Conservation (phyloP, 2,329 filamentous ascomycete genomes). For the Talaromyces pinophilus region DNA sequence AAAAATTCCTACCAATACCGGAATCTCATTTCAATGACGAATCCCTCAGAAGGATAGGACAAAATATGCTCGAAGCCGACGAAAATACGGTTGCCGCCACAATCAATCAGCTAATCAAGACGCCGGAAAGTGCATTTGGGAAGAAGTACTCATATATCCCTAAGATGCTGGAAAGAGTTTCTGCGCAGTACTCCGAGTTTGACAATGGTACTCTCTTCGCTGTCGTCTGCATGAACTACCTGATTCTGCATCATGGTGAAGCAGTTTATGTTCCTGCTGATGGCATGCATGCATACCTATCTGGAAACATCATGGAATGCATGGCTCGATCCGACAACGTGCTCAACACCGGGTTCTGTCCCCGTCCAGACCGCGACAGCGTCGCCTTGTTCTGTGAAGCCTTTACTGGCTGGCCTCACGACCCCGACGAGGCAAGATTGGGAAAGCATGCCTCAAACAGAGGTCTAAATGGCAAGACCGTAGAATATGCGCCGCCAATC, state of each 20-base stretch:
- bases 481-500: slow-evolving; percentile 66
- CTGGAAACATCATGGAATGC: slow-evolving; percentile 74
- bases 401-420: slow-evolving; percentile 66
- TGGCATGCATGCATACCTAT: slow-evolving; percentile 72
- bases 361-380: slow-evolving; percentile 63
- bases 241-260: slow-evolving; percentile 65
- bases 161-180: slow-evolving; percentile 64
- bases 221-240: slow-evolving; percentile 72
- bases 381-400: slow-evolving; percentile 64
- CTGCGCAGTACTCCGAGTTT: slow-evolving; percentile 61
- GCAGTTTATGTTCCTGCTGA: slow-evolving; percentile 71
- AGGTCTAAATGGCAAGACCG: slow-evolving; percentile 61
- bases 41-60: slow-evolving; percentile 58
- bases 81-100: slow-evolving; percentile 56
- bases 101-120: slow-evolving; percentile 54
- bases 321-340: slow-evolving; percentile 78
- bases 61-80: slow-evolving; percentile 55
- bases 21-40: slow-evolving; percentile 57
- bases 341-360: slow-evolving; percentile 73
- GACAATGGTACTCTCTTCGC: slow-evolving; percentile 71
- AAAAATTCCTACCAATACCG: slow-evolving; percentile 54
- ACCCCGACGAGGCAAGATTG: slow-evolving; percentile 58
- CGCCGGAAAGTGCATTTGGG: slow-evolving; percentile 54
- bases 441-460: slow-evolving; percentile 52
- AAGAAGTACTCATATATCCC: slow-evolving; percentile 59